phyloP scores from a whole-genome alignment of 164 flowering plant genomes.

The Pachysandra terminalis region DNA sequence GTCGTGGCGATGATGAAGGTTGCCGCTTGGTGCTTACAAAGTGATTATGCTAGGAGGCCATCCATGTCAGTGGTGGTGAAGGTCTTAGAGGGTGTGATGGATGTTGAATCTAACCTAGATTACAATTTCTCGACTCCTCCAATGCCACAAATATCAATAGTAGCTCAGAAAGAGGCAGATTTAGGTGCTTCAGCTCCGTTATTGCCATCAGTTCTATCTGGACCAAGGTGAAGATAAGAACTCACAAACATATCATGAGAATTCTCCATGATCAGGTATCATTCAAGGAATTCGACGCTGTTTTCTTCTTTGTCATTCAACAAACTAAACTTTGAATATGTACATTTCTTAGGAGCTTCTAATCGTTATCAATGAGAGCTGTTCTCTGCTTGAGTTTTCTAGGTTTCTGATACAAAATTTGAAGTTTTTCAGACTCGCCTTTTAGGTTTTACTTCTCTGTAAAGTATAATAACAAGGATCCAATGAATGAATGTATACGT shows the following conservation, averaged over 20 bases:
- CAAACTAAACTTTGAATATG: too few species aligned
- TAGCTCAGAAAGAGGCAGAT: background rate
- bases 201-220: conserved; percentile 12
- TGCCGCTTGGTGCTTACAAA: background rate
- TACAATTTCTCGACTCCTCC: background rate
- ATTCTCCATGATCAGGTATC: background rate
- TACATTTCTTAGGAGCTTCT: too few species aligned
- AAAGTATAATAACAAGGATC: too few species aligned
- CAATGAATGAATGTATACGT: too few species aligned
- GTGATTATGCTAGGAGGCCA: background rate
- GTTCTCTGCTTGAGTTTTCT: too few species aligned
- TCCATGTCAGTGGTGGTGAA: conserved; percentile 5
- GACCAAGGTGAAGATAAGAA: conserved; percentile 10
- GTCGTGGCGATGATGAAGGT: conserved; percentile 2
- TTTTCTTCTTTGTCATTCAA: conserved; percentile 3
- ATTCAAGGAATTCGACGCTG: background rate
- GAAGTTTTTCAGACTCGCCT: too few species aligned
- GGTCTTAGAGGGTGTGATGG: conserved; percentile 5
- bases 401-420: too few species aligned
- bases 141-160: too few species aligned
- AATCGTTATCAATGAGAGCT: too few species aligned
- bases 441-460: too few species aligned
- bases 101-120: background rate
- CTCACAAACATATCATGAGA: background rate
- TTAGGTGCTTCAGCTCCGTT: background rate